Evolutionary conservation across 257 asterid genomes (phyloP), one percentile per base, ranked within the genome.

Genomic region (Leonotis leonurus): DNA sequence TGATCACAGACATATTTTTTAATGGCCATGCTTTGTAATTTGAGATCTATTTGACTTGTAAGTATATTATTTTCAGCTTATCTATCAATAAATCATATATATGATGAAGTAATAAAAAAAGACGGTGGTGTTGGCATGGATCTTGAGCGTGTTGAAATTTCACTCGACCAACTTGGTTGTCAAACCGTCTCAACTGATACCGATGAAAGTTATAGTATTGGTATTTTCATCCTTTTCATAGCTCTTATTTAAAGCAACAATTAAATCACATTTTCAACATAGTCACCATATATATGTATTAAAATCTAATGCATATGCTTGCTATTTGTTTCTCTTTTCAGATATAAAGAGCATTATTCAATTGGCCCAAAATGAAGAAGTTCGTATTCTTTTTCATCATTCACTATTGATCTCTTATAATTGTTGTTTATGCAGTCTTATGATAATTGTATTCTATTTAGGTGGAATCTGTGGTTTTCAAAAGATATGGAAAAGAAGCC

Each of bases 381-480:
- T 88, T 63, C 25, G 77, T 75, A 8, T 56, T 37, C n/a, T 71
- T 50, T 30, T 25, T 65, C 57, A 58, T 21, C 5, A 29, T 64
- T 26, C 39, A 50, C 30, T 60, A 40, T 48, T 70, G 36, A 14
- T 37, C 24, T 66, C 26, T 70, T 53, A 64, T 10, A 6, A 17
- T 37, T 20, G 35, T 52, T 40, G 53, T 69, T 27, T 24, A 45
- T 63, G 52, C 32, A 25, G 61, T 55, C 52, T 68, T 59, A 50
- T 62, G 56, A 35, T 64, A 25, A 65, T 53, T 18, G 53, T 56
- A 27, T 60, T 74, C 44, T 60, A 56, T 74, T 68, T 75, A 92
- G 99, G 94, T 93, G 72, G 97, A 93, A 65, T 82, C 97, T 60
- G 74, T 85, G 76, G 81, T 93, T 39, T 66, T 74, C 71, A 89